phyloP scores from a whole-genome alignment of 106 monocot species.

The Posidonia australis region DNA sequence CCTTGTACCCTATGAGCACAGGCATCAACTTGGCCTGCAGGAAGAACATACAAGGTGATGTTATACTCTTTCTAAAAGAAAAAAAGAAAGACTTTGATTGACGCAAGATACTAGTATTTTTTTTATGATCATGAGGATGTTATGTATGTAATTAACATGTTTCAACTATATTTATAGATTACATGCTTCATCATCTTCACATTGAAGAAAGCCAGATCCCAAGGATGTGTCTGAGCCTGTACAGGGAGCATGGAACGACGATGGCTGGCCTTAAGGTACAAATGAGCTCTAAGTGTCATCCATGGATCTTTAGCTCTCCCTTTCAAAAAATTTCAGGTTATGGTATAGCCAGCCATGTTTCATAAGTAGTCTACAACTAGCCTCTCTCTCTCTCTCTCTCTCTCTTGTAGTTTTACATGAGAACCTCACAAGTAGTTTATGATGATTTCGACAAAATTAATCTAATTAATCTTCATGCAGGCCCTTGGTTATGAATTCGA shows the following conservation, averaged over 20 bases:
- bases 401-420: too few relatives aligned
- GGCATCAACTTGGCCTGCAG: slow-evolving; percentile 80
- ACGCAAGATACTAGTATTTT: too few relatives aligned
- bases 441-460: too few relatives aligned
- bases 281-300: background rate
- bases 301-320: too few relatives aligned
- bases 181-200: slow-evolving; percentile 58
- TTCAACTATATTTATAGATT: slow-evolving; percentile 28
- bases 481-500: slow-evolving; percentile 61
- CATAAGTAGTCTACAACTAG: too few relatives aligned
- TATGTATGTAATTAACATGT: background rate
- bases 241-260: slow-evolving; percentile 79
- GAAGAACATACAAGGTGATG: slow-evolving; percentile 67
- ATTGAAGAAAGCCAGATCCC: slow-evolving; percentile 72
- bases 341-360: too few relatives aligned
- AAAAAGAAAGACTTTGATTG: background rate
- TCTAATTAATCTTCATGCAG: too few relatives aligned
- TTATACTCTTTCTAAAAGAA: too few relatives aligned
- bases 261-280: slow-evolving; percentile 90
- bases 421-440: background rate
- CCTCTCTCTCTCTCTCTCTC: too few relatives aligned
- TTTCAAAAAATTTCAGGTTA: too few relatives aligned
- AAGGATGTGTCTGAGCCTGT: slow-evolving; percentile 72
- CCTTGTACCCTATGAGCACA: slow-evolving; percentile 65
- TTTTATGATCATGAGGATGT: background rate